A percentile compares a stretch with the other conserved stretches of the same genome.
Evolutionary conservation across 1,284 basidiomycete species (phyloP).

Genomic region (Ustilago vetiveriae): DNA sequence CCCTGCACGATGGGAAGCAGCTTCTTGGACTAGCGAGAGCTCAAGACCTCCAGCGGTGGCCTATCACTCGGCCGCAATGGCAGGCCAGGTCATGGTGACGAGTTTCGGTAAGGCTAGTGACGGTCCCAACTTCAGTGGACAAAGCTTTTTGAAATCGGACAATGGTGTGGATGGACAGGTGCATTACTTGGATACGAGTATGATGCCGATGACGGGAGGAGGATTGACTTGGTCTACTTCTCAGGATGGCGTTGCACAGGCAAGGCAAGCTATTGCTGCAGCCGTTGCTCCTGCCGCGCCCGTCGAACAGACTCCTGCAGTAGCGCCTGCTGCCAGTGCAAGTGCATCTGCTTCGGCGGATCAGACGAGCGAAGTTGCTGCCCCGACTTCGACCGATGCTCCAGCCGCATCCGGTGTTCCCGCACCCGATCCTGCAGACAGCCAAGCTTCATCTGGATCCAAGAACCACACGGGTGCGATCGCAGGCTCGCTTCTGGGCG

Average conservation of each 20-base stretch:
- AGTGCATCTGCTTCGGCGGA: conserved; percentile 1
- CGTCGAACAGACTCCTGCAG: background rate
- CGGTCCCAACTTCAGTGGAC: conserved; percentile 3
- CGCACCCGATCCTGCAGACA: background rate
- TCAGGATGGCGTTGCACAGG: conserved; percentile 11
- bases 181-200: conserved; percentile 27
- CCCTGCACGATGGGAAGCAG: conserved; percentile 49
- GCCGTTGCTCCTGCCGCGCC: conserved; percentile 1
- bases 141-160: conserved; percentile 10
- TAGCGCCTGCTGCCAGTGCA: background rate
- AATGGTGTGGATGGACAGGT: background rate
- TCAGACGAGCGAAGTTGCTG: too few relatives aligned
- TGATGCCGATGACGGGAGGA: conserved; percentile 19
- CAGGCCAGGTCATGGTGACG: conserved; percentile 58
- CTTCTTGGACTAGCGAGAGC: conserved; percentile 19
- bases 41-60: conserved; percentile 52
- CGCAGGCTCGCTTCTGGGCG: conserved; percentile 60
- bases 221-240: conserved; percentile 40
- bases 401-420: background rate
- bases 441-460: background rate
- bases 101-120: conserved; percentile 57
- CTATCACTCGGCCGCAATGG: conserved; percentile 65
- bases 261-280: conserved; percentile 24
- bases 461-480: conserved; percentile 51
- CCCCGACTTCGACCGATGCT: conserved; percentile 12